Percentiles rank a stretch among this genome's conserved stretches.
Evolutionary conservation across 2,329 filamentous ascomycete species (phyloP).

Genomic region (Coniochaeta prunicola): DNA sequence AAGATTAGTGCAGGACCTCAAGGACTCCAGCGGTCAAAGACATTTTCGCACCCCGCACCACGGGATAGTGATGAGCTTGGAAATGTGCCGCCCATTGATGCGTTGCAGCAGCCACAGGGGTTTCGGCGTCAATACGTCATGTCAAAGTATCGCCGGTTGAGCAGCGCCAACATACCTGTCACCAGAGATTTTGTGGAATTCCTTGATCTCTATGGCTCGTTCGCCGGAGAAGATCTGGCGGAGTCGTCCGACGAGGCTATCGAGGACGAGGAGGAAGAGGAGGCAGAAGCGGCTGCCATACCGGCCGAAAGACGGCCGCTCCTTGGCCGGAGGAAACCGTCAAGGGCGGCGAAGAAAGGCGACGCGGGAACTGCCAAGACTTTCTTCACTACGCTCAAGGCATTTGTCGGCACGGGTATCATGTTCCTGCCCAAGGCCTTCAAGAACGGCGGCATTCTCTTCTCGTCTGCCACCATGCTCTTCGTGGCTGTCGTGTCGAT

Average conservation of each 20-base stretch:
- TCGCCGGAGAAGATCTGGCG: constrained; percentile 64
- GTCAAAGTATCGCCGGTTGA: constrained; percentile 26
- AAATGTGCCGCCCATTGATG: constrained; percentile 19
- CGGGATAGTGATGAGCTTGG: constrained; percentile 7
- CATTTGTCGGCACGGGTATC: constrained; percentile 73
- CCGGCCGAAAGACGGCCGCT: constrained; percentile 51
- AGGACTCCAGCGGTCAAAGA: constrained; percentile 27
- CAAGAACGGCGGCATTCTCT: constrained; percentile 69
- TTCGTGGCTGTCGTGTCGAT: constrained; percentile 59
- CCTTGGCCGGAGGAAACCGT: constrained; percentile 45
- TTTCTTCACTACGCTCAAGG: constrained; percentile 73
- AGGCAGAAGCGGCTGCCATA: not conserved
- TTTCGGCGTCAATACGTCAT: constrained; percentile 42
- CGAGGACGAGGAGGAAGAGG: constrained; percentile 31
- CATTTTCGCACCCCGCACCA: constrained; percentile 9
- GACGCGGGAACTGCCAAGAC: constrained; percentile 64
- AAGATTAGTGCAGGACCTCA: constrained; percentile 54
- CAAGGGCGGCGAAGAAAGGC: constrained; percentile 33
- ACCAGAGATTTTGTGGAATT: constrained; percentile 69
- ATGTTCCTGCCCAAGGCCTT: constrained; percentile 79
- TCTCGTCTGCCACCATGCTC: constrained; percentile 63
- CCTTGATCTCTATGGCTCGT: constrained; percentile 67
- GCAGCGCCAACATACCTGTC: constrained; percentile 43
- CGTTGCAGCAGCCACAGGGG: constrained; percentile 35
- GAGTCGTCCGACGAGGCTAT: constrained; percentile 54